phyloP scores from a whole-genome alignment of 75 land plant genomes.

The Pinus taeda region DNA sequence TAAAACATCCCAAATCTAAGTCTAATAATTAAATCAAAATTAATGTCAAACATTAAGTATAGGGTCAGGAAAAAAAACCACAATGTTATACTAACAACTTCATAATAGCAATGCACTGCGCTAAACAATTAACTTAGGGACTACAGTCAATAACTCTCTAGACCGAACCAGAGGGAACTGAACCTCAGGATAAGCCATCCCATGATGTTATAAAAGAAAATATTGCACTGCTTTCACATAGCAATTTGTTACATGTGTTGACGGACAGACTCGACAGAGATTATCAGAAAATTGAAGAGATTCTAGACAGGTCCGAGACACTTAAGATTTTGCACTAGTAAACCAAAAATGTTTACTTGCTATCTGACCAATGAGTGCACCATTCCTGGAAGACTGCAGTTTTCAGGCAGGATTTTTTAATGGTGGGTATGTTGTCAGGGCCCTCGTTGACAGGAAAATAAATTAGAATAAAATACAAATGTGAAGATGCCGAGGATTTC shows the following conservation, averaged over 20 bases:
- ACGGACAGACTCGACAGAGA: neutral
- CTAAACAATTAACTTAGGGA: neutral
- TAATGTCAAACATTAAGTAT: neutral
- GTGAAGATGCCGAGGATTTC: neutral
- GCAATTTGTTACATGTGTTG: too few relatives aligned
- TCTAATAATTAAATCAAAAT: neutral
- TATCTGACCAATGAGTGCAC: neutral
- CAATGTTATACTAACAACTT: neutral
- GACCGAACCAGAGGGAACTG: neutral
- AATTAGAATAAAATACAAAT: neutral
- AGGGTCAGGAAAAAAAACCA: neutral
- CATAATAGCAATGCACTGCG: too few relatives aligned
- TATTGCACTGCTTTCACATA: too few relatives aligned
- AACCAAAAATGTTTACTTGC: neutral
- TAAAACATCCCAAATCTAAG: neutral
- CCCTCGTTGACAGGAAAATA: neutral
- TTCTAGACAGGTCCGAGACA: neutral
- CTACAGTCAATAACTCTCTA: neutral
- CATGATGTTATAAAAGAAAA: too few relatives aligned
- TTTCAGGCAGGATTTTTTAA: neutral
- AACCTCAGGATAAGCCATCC: too few relatives aligned
- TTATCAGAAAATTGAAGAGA: neutral
- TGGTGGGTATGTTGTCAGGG: neutral
- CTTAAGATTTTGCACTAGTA: neutral
- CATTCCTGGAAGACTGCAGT: neutral